Conservation (phyloP, 192 early-diverging fungal species). For the Geosiphon pyriformis region DNA sequence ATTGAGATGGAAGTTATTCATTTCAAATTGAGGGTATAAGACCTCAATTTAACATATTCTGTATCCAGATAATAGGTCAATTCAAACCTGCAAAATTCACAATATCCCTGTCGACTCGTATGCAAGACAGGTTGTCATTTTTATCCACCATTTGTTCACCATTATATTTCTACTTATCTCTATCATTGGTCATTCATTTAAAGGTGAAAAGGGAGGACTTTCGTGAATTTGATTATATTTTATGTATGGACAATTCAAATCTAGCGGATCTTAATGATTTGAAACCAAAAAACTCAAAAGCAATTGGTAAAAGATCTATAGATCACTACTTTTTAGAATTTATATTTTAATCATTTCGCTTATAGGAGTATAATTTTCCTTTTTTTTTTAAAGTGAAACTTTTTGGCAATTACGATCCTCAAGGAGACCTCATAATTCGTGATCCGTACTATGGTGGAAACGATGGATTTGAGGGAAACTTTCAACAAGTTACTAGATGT, state of each 20-base stretch:
- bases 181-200: not conserved
- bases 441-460: slow-evolving; percentile 64
- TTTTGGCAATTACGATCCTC: slow-evolving; percentile 76
- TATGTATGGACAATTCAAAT: slow-evolving; percentile 90
- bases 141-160: too few species aligned
- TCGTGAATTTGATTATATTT: slow-evolving; percentile 70
- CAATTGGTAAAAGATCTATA: slow-evolving; percentile 27
- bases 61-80: slow-evolving; percentile 65
- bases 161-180: not conserved
- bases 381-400: slow-evolving; percentile 43
- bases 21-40: not conserved
- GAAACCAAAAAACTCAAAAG: slow-evolving; percentile 30
- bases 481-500: slow-evolving; percentile 64
- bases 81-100: slow-evolving; percentile 60
- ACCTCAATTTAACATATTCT: not conserved
- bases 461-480: slow-evolving; percentile 75
- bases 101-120: slow-evolving; percentile 69
- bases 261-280: slow-evolving; percentile 51
- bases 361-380: not conserved
- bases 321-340: slow-evolving; percentile 14
- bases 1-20: not conserved
- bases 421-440: slow-evolving; percentile 64
- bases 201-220: slow-evolving; percentile 56
- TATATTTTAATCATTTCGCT: not conserved
- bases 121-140: slow-evolving; percentile 58